phyloP scores from a whole-genome alignment of 2,329 filamentous ascomycete species.

The Xylariaceae sp. region DNA sequence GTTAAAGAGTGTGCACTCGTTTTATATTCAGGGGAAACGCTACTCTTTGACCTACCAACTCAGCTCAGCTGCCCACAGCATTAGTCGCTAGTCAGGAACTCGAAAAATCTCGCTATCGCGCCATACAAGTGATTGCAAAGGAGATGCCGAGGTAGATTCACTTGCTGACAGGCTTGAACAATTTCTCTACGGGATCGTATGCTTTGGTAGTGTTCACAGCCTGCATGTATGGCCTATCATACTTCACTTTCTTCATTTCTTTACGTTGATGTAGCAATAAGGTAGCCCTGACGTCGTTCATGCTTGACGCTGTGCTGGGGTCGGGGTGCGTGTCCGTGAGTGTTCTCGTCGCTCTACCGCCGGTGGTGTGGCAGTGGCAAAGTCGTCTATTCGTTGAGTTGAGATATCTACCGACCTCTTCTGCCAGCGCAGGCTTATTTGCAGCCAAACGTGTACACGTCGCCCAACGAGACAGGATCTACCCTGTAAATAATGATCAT shows the following conservation, averaged over 20 bases:
- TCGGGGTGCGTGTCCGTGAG: slow-evolving; percentile 18
- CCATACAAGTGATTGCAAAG: no score
- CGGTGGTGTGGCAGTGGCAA: slow-evolving; percentile 19
- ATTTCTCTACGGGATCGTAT: no score
- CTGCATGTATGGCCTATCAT: no score
- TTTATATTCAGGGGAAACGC: no score
- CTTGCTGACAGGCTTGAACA: no score
- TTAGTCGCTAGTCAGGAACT: no score
- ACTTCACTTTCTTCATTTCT: not conserved
- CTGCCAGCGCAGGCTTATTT: slow-evolving; percentile 21
- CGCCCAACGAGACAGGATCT: slow-evolving; percentile 23
- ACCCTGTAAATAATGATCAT: slow-evolving; percentile 13
- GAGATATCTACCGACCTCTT: slow-evolving; percentile 11
- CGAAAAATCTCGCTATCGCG: no score
- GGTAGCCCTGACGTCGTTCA: slow-evolving; percentile 18
- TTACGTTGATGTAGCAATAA: slow-evolving; percentile 13
- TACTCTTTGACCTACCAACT: no score
- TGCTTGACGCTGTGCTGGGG: slow-evolving; percentile 19
- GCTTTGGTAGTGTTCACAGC: no score
- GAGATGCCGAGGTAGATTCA: no score
- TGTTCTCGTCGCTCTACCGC: not conserved
- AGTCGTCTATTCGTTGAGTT: slow-evolving; percentile 11
- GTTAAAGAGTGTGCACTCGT: no score
- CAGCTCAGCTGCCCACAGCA: no score
- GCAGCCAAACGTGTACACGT: slow-evolving; percentile 26